Conservation (phyloP, 345 rosid genomes). For the Cochlearia excelsa region DNA sequence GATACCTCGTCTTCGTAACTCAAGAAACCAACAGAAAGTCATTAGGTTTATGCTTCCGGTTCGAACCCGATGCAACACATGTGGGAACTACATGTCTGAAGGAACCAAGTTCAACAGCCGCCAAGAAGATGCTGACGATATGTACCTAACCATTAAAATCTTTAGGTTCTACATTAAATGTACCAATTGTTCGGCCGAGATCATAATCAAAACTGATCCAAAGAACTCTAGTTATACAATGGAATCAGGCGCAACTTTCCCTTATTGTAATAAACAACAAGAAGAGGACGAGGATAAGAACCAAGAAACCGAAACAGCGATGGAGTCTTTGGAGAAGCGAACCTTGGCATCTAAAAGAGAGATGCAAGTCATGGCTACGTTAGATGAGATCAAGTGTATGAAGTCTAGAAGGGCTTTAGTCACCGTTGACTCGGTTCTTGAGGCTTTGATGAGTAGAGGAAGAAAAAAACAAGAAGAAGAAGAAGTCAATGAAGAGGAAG, state of each 20-base stretch:
- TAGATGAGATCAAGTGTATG: slow-evolving; percentile 76
- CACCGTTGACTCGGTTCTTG: slow-evolving; percentile 45
- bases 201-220: slow-evolving; percentile 67
- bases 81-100: not conserved
- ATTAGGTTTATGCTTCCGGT: not conserved
- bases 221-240: slow-evolving; percentile 61
- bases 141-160: slow-evolving; percentile 32
- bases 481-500: slow-evolving; percentile 41
- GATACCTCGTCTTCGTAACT: not conserved
- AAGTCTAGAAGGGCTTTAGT: slow-evolving; percentile 76
- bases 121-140: too few species aligned
- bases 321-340: slow-evolving; percentile 63
- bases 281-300: slow-evolving; percentile 34
- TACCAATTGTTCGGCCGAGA: slow-evolving; percentile 70
- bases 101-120: not conserved
- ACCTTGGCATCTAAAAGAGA: slow-evolving; percentile 68
- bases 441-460: too few species aligned
- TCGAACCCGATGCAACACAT: not conserved
- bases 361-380: slow-evolving; percentile 74
- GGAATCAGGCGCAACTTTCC: slow-evolving; percentile 63
- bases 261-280: slow-evolving; percentile 38
- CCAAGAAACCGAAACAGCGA: slow-evolving; percentile 62
- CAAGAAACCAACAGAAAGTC: not conserved
- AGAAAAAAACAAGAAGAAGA: slow-evolving; percentile 38
- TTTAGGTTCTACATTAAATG: slow-evolving; percentile 79